Base-by-base conservation (phyloP, 306 rosid species). In the Prunus padus region DNA sequence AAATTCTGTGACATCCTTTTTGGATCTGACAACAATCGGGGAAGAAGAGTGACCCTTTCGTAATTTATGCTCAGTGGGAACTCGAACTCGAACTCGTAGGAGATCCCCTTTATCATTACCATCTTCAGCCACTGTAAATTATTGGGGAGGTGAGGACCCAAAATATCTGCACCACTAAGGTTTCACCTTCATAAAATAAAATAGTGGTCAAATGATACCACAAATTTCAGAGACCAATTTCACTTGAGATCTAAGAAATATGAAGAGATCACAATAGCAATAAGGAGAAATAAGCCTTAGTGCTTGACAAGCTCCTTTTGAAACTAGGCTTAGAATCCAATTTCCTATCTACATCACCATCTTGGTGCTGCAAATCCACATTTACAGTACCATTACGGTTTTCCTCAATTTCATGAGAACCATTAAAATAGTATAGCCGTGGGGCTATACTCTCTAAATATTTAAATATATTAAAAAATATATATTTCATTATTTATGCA, bases 361-460 rank as follows among this genome's bases (percentile, higher is more conserved):
- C 93, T 83, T 85, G 90, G 75, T 82, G 89, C 46, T 65, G 90
- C 79, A 72, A 55, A 76, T 89, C 93, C 64, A 84, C 76, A 77
- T 72, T 84, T 56, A 77, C 49, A 52, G 66, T 72, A 72, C 88
- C 87, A 74, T 86, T 86, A 78, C 82, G 61, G 46, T 76, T 82
- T 80, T 86, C 95, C 61, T 89, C 97, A 62, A 57, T 49, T 79
- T 76, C 92, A 87, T 82, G 88, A 88, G 77, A 85, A 54, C 91
- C 93, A 76, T 90, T 87, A 73, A 40, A n/a, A n/a, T n/a, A n/a
- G n/a, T n/a, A n/a, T n/a, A n/a, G n/a, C n/a, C n/a, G n/a, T n/a
- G n/a, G n/a, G n/a, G n/a, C n/a, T n/a, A n/a, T n/a, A n/a, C n/a
- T n/a, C n/a, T n/a, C n/a, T n/a, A n/a, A n/a, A n/a, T n/a, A n/a